phyloP scores from a whole-genome alignment of 1,139 yeast genomes.

The Taphrina betulina region DNA sequence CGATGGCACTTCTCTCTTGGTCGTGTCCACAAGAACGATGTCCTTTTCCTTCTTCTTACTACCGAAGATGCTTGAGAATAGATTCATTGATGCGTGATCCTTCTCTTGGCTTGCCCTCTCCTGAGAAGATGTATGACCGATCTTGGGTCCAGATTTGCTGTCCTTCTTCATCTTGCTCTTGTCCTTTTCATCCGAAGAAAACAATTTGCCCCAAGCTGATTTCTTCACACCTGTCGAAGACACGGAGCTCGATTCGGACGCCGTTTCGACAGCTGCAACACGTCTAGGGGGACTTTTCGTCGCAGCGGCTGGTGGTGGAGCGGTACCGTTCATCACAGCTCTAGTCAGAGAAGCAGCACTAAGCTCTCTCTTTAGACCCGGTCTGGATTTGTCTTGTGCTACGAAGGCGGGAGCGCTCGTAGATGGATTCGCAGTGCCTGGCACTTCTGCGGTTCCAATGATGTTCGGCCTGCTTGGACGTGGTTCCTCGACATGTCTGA shows the following conservation, averaged over 20 bases:
- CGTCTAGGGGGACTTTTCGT: slow-evolving; percentile 1
- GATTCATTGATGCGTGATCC: slow-evolving; percentile 15
- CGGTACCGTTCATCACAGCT: slow-evolving; percentile 31
- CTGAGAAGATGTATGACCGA: slow-evolving; percentile 7
- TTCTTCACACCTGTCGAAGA: slow-evolving; percentile 2
- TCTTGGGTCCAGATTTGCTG: not conserved
- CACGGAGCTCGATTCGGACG: not conserved
- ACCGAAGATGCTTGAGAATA: slow-evolving; percentile 27
- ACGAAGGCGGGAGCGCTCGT: too few species aligned
- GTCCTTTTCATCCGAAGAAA: slow-evolving; percentile 21
- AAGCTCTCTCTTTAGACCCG: slow-evolving; percentile 19
- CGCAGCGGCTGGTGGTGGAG: not conserved
- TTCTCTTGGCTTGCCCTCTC: slow-evolving; percentile 9
- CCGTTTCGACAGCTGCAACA: not conserved
- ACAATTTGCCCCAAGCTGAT: slow-evolving; percentile 28
- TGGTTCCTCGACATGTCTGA: not conserved
- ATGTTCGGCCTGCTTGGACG: not conserved
- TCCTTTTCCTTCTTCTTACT: slow-evolving; percentile 28
- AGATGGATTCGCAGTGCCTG: not conserved
- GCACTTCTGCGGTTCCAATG: slow-evolving; percentile 3
- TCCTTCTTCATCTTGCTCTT: slow-evolving; percentile 1
- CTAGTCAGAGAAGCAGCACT: slow-evolving; percentile 29
- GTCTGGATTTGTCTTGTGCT: too few species aligned
- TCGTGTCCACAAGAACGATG: not conserved
- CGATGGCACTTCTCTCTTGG: not conserved